Base-by-base conservation (phyloP, 768 basidiomycete species). In the Hortiboletus flavorubellus region DNA sequence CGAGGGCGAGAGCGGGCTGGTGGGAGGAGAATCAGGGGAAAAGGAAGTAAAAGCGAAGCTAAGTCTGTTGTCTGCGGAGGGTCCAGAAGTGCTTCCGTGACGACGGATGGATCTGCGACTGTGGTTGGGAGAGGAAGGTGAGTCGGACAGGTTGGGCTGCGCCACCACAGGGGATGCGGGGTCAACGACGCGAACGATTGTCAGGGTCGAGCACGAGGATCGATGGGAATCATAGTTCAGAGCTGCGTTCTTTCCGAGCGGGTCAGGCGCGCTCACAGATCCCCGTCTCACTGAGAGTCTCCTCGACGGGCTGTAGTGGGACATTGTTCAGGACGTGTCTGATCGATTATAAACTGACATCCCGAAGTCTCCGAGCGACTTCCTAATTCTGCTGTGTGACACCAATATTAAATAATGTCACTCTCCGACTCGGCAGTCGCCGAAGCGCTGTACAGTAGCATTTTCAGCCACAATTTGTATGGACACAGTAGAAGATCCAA, bases 11-110 rank as follows among this genome's bases (percentile, higher is more conserved):
- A 62, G 58, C 58, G 55, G 43, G 46, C 47, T 54, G 48, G 60
- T 54, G 39, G 60, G 34, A 5, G 64, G 51, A 37, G 65, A 56
- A 29, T 57, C 40, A 15, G 63, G 64, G 39, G 75, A 75, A 69
- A 90, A 91, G 0, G 85, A 82, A 6, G 84, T 78, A 64, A 84
- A 82, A 4, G 88, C 87, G 59, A 89, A 89, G 63, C 80, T 82
- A 60, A 84, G 70, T 37, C 83, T 73, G 33, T 63, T 60, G 38
- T 72, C 72, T 23, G 64, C 47, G 26, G 66, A 46, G 9, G 71
- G 56, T 23, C 54, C 53, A 16, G 77, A 70, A 16, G 63, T 59
- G 56, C 56, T 68, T 2, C 72, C 71, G 41, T 68, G 63, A 4
- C 69, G 68, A 55, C 73, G 68, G 46, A 71, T 60, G 3, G 67